Evolutionary conservation across 495 filamentous ascomycete genomes (phyloP).

Genomic region (Penicillium verhagenii): DNA sequence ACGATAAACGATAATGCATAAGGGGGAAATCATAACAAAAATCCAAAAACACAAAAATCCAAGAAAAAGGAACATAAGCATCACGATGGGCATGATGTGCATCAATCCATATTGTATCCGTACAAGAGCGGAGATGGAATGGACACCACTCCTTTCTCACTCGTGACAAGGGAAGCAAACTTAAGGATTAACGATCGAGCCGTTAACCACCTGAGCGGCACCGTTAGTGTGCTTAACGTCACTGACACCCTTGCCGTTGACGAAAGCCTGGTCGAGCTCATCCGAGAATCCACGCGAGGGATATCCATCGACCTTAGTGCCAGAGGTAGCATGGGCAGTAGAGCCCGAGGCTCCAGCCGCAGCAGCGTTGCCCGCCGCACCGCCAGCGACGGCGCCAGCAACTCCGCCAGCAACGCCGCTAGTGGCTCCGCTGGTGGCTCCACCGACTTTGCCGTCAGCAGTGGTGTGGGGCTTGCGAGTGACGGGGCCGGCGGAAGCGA

Average conservation of each 20-base stretch:
- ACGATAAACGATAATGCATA: conserved; percentile 6
- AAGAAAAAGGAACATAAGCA: conserved; percentile 7
- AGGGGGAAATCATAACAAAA: conserved; percentile 30
- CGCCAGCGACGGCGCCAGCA: conserved; percentile 8
- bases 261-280: conserved; percentile 55
- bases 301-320: conserved; percentile 16
- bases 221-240: conserved; percentile 18
- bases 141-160: neutral
- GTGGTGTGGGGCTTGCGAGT: conserved; percentile 63
- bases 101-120: neutral
- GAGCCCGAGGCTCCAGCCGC: conserved; percentile 9
- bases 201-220: conserved; percentile 11
- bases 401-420: conserved; percentile 9
- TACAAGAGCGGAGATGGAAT: neutral
- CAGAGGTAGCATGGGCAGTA: conserved; percentile 15
- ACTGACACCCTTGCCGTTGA: conserved; percentile 26
- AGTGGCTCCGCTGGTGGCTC: conserved; percentile 7
- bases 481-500: conserved; percentile 63
- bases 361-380: neutral
- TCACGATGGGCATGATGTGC: conserved; percentile 1
- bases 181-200: neutral
- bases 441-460: conserved; percentile 15
- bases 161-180: neutral
- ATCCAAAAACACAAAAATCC: conserved; percentile 12
- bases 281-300: conserved; percentile 50